These are phyloP conservation scores for Vitis amurensis DNA, from an alignment of 164 flowering plant species.

Conservation along the genomic window DNA sequence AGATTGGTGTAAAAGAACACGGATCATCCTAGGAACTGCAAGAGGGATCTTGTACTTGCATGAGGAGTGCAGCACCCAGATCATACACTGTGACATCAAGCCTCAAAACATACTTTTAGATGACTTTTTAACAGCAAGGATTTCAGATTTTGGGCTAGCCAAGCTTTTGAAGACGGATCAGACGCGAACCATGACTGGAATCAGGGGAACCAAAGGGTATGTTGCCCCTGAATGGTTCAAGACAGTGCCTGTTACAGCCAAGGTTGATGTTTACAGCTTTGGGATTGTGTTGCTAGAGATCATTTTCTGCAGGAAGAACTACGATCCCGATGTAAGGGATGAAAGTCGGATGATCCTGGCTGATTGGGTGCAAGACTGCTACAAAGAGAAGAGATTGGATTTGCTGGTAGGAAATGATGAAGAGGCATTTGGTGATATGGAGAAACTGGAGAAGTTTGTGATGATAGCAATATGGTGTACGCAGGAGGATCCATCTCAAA, in stretches of 20 bases:
- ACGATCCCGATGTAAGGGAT: background rate
- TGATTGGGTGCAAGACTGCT: slow-evolving; percentile 14
- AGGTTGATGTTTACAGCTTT: slow-evolving; percentile 29
- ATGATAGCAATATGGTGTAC: slow-evolving; percentile 33
- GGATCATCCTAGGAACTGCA: slow-evolving; percentile 9
- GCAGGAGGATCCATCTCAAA: slow-evolving; percentile 26
- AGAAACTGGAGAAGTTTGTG: slow-evolving; percentile 18
- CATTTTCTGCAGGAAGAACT: slow-evolving; percentile 24
- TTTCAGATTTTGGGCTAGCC: slow-evolving; percentile 15
- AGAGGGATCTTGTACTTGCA: slow-evolving; percentile 23
- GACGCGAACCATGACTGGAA: slow-evolving; percentile 16
- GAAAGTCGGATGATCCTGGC: background rate
- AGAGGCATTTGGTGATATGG: slow-evolving; percentile 7
- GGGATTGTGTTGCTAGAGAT: slow-evolving; percentile 29
- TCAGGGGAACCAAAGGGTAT: slow-evolving; percentile 27
- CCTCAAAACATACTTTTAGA: slow-evolving; percentile 29
- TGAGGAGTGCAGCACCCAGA: slow-evolving; percentile 25
- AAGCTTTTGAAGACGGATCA: slow-evolving; percentile 23
- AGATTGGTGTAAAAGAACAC: slow-evolving; percentile 13
- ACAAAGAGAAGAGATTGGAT: background rate
- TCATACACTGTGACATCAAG: slow-evolving; percentile 27
- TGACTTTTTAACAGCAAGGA: slow-evolving; percentile 9
- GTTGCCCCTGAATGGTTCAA: slow-evolving; percentile 28
- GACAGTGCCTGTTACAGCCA: slow-evolving; percentile 18
- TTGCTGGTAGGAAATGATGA: background rate